Conservation (phyloP, 2,329 filamentous ascomycete species). For the Mariannaea sp. region DNA sequence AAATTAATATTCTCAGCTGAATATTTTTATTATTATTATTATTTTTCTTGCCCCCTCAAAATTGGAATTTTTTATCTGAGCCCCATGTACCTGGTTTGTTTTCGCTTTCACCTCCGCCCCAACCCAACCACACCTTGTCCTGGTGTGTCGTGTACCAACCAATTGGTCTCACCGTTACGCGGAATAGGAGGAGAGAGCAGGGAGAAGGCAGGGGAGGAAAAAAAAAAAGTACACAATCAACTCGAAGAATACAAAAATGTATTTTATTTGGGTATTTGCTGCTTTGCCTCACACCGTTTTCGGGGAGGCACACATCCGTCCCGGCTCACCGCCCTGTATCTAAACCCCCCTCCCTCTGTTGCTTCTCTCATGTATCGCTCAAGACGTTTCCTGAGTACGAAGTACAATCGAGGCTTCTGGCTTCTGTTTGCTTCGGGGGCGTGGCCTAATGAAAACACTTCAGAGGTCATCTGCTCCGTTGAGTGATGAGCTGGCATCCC, state of each 20-base stretch:
- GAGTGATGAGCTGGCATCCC: constrained; percentile 44
- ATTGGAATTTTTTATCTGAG: not conserved
- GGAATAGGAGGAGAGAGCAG: no score
- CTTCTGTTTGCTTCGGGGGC: not conserved
- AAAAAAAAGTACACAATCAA: no score
- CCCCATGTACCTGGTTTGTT: not conserved
- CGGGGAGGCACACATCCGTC: constrained; percentile 27
- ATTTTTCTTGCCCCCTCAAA: not conserved
- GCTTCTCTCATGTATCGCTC: not conserved
- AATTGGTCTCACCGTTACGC: no score
- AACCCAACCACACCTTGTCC: no score
- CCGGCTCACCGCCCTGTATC: constrained; percentile 35
- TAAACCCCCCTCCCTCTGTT: no score
- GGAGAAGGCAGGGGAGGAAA: no score
- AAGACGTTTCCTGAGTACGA: no score
- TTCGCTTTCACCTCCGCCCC: constrained; percentile 5
- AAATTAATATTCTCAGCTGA: not conserved
- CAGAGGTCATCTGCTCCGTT: constrained; percentile 43
- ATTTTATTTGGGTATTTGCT: not conserved
- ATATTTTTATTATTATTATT: constrained; percentile 2
- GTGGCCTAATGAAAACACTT: not conserved
- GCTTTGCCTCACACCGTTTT: not conserved
- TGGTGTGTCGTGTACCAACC: no score
- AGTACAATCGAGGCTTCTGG: not conserved
- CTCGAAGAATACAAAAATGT: not conserved